A percentile compares a stretch with the other conserved stretches of the same genome.
Conservation (phyloP, 805 yeast species). For the Wickerhamomyces chambardii region DNA sequence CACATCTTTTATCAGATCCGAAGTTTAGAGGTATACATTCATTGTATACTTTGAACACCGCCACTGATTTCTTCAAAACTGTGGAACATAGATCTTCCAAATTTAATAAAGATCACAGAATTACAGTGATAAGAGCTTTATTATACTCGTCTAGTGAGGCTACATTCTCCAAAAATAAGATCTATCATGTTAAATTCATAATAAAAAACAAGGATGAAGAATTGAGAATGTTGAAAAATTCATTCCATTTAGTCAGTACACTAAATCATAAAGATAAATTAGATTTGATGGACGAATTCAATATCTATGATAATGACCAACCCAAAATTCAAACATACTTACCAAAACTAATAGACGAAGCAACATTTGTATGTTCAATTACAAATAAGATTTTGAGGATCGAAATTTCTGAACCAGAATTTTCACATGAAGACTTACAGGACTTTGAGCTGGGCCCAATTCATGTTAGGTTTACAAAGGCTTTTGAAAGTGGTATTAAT, state of each 20-base stretch:
- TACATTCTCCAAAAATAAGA: slow-evolving; percentile 10
- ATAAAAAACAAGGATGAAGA: slow-evolving; percentile 20
- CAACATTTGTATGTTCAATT: slow-evolving; percentile 34
- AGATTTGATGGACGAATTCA: slow-evolving; percentile 20
- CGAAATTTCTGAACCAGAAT: slow-evolving; percentile 42
- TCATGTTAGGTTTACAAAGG: slow-evolving; percentile 36
- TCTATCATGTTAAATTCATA: slow-evolving; percentile 25
- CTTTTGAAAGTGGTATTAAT: slow-evolving; percentile 17
- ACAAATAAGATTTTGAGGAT: slow-evolving; percentile 42
- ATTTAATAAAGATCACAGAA: slow-evolving; percentile 10
- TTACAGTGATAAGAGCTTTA: slow-evolving; percentile 18
- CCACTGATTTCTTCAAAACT: slow-evolving; percentile 6
- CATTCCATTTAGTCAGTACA: slow-evolving; percentile 20
- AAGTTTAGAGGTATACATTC: not conserved
- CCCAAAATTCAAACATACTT: slow-evolving; percentile 9
- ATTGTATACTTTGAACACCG: too few relatives aligned
- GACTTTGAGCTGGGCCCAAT: slow-evolving; percentile 43
- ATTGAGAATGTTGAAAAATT: slow-evolving; percentile 15
- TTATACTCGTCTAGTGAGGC: slow-evolving; percentile 18
- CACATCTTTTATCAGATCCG: slow-evolving; percentile 7
- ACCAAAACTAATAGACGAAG: slow-evolving; percentile 34
- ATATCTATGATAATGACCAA: slow-evolving; percentile 7
- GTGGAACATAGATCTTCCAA: slow-evolving; percentile 9
- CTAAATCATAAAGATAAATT: slow-evolving; percentile 18
- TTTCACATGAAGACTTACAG: slow-evolving; percentile 35